Base-by-base conservation (phyloP, 768 basidiomycete genomes). In the Lactarius hatsudake region DNA sequence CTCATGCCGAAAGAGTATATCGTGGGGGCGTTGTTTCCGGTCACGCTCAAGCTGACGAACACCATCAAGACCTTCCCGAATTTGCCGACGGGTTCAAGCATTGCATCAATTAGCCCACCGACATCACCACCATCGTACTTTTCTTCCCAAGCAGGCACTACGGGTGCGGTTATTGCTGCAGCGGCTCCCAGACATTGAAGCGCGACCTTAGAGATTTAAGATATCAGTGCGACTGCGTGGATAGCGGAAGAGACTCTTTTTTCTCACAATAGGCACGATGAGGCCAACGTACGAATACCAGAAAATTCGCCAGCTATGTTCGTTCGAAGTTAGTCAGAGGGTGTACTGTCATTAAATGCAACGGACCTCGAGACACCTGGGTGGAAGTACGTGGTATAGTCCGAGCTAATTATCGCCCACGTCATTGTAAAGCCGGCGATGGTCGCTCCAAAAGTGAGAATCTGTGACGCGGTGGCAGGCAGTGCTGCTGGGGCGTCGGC, bases 1-100 rank as follows among this genome's bases (percentile, higher is more conserved):
- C 86, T 88, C 65, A 94, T 81, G 69, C 87, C 85, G 65, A 89
- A 84, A 54, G 89, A 91, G 76, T 97, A 97, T 68, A 94, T 87
- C 7, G 91, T 89, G 2, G 88, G 85, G 1, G 91, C 90, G 55
- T 92, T 88, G 77, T 94, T 95, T 3, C 85, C 90, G 2, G 87
- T 86, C 15, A 93, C 86, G 65, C 87, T 87, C 36, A 95, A 77
- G n/a, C 88, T 86, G 69, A 94, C 80, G 63, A 94, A 73, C 32
- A 90, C 88, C 0, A 87, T 80, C 55, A 92, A 78, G 76, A 90
- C 85, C 70, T 89, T 89, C 0, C 89, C 86, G 75, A 91, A 91
- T 38, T 81, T 81, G 1, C 86, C 85, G 1, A 79, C 77, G 3
- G 90, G 91, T 20, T 78, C 77, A 7, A 91, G 79, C 72, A 90